Conservation (phyloP, 1,139 yeast species). For the Kodamaea ohmeri region DNA sequence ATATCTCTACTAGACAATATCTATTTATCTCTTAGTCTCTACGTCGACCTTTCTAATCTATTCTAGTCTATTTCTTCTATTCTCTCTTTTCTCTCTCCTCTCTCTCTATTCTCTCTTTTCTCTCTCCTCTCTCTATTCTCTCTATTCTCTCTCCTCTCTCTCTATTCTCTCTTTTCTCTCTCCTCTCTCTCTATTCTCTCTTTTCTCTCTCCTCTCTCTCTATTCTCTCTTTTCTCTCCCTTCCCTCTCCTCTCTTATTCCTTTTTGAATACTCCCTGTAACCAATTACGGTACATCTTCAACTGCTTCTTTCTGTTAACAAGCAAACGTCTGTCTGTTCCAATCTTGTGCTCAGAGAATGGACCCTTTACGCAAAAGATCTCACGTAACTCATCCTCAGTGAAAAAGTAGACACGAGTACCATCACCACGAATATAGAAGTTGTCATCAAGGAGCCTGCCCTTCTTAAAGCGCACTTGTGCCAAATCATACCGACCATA, state of each 20-base stretch:
- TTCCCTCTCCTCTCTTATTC: constrained; percentile 3
- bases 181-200: neutral
- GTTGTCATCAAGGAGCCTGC: constrained; percentile 83
- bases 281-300: constrained; percentile 96
- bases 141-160: neutral
- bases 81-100: neutral
- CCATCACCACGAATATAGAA: constrained; percentile 98
- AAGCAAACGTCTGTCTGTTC: constrained; percentile 83
- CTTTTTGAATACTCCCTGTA: constrained; percentile 79
- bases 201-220: neutral
- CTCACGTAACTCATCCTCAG: constrained; percentile 81
- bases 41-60: neutral
- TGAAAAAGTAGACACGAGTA: constrained; percentile 93
- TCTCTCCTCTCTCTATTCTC: neutral
- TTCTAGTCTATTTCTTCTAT: neutral
- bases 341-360: constrained; percentile 71
- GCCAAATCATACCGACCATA: constrained; percentile 96
- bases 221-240: neutral
- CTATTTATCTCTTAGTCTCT: no score
- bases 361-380: constrained; percentile 63
- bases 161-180: neutral
- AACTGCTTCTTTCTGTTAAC: constrained; percentile 89
- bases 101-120: neutral
- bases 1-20: neutral
- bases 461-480: constrained; percentile 89